Conservation (phyloP, 495 filamentous ascomycete genomes). For the Daldinia loculata region DNA sequence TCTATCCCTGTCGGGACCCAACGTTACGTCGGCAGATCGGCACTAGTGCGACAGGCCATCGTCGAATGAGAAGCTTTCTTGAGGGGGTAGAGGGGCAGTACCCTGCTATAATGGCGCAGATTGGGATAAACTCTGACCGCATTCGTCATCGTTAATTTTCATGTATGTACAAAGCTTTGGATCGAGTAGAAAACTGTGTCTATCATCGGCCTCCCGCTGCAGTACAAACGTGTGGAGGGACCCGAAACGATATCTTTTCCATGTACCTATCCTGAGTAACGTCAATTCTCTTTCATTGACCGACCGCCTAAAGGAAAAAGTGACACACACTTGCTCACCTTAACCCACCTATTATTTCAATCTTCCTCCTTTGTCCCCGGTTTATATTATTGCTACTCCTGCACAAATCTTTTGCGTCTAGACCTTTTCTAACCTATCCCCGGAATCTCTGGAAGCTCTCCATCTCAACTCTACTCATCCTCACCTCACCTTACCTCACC, state of each 20-base stretch:
- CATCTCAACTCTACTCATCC: not conserved
- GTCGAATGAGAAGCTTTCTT: constrained; percentile 22
- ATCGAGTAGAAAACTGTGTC: not conserved
- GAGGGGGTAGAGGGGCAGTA: constrained; percentile 27
- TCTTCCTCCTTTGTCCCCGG: constrained; percentile 13
- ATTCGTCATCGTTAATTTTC: constrained; percentile 39
- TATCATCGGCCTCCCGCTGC: not conserved
- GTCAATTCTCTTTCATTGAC: constrained; percentile 40
- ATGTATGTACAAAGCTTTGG: not conserved
- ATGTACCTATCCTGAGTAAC: constrained; percentile 14
- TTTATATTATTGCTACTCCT: constrained; percentile 15
- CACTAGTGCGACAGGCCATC: constrained; percentile 20
- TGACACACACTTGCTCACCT: constrained; percentile 3
- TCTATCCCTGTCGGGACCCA: constrained; percentile 8
- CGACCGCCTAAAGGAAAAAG: constrained; percentile 12
- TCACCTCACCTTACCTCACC: constrained; percentile 8
- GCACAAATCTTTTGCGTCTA: constrained; percentile 11
- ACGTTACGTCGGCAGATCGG: constrained; percentile 38
- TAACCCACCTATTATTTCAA: constrained; percentile 31
- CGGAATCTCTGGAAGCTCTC: constrained; percentile 12
- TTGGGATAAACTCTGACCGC: constrained; percentile 21
- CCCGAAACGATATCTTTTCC: not conserved
- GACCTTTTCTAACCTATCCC: constrained; percentile 7
- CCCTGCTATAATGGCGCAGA: constrained; percentile 8
- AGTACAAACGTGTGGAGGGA: not conserved